phyloP scores from a whole-genome alignment of 257 asterid genomes.

The Nicotiana undulata region DNA sequence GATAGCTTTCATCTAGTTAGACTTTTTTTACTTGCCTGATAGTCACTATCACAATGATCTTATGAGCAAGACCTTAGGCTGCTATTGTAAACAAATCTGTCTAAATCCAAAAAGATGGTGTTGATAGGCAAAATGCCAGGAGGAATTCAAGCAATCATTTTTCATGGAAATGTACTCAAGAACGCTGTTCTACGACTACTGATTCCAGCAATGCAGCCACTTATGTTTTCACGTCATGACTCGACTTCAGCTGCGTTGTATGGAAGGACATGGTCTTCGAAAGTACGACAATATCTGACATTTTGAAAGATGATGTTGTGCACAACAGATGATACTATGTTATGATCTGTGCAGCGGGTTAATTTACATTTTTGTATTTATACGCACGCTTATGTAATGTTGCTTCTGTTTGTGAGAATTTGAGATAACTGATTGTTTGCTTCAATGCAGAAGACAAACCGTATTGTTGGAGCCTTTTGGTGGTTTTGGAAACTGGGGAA shows the following conservation, averaged over 20 bases:
- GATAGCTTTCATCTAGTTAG: too few species aligned
- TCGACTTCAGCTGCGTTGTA: too few species aligned
- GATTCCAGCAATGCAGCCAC: constrained; percentile 39
- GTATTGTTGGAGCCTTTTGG: constrained; percentile 51
- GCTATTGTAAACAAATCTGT: background rate
- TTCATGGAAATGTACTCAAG: constrained; percentile 55
- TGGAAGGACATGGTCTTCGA: constrained; percentile 82
- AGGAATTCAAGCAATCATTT: constrained; percentile 52
- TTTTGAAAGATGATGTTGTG: constrained; percentile 22
- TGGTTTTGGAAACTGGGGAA: too few species aligned
- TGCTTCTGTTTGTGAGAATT: background rate
- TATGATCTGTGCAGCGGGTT: too few species aligned
- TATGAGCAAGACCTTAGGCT: too few species aligned
- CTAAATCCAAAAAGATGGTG: background rate
- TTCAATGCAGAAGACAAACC: constrained; percentile 65
- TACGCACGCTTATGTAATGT: background rate
- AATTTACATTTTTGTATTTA: too few species aligned
- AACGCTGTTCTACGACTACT: constrained; percentile 51
- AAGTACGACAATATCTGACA: constrained; percentile 63
- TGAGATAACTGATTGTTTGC: background rate
- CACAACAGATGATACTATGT: too few species aligned
- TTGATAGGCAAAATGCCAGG: constrained; percentile 65
- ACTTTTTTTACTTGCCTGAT: too few species aligned
- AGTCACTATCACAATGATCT: too few species aligned
- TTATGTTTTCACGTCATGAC: too few species aligned